A percentile compares a stretch with the other conserved stretches of the same genome.
Evolutionary conservation across 2,329 filamentous ascomycete species (phyloP).

Genomic region (Fusarium scirpi): DNA sequence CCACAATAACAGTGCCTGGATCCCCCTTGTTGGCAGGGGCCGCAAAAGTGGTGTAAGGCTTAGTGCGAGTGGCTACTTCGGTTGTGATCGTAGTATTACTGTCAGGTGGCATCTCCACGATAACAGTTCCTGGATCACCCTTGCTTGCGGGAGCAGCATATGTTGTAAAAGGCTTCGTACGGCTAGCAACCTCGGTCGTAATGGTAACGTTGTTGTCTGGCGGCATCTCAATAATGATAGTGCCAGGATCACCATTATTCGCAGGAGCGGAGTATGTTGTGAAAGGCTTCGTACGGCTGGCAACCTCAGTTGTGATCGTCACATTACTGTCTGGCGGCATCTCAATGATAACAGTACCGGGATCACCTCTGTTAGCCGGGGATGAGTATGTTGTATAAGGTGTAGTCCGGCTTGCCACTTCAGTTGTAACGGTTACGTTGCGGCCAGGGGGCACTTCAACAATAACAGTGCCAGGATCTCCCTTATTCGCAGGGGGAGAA

Average conservation of each 20-base stretch:
- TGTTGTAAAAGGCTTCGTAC: not conserved
- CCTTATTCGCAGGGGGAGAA: not conserved
- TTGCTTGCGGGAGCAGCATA: not conserved
- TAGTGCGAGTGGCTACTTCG: not conserved
- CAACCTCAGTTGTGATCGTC: conserved; percentile 15
- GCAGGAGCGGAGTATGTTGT: conserved; percentile 1
- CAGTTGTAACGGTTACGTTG: conserved; percentile 8
- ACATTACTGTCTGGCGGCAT: conserved; percentile 6
- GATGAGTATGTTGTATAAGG: conserved; percentile 1
- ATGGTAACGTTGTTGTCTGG: conserved; percentile 1
- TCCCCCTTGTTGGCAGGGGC: conserved; percentile 3
- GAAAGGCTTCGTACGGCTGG: not conserved
- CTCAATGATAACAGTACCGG: conserved; percentile 18
- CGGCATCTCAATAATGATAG: not conserved
- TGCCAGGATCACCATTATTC: no score
- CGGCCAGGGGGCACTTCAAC: conserved; percentile 5
- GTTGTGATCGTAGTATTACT: not conserved
- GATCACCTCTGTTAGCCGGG: not conserved
- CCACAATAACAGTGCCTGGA: conserved; percentile 15
- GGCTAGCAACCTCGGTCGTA: conserved; percentile 1
- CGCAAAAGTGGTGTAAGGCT: conserved; percentile 4
- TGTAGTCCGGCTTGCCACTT: not conserved
- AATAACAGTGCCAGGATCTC: conserved; percentile 13
- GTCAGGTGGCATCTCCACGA: not conserved
- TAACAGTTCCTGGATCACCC: no score